Evolutionary conservation across 2,329 filamentous ascomycete species (phyloP).

Genomic region (Botrytis tulipae): DNA sequence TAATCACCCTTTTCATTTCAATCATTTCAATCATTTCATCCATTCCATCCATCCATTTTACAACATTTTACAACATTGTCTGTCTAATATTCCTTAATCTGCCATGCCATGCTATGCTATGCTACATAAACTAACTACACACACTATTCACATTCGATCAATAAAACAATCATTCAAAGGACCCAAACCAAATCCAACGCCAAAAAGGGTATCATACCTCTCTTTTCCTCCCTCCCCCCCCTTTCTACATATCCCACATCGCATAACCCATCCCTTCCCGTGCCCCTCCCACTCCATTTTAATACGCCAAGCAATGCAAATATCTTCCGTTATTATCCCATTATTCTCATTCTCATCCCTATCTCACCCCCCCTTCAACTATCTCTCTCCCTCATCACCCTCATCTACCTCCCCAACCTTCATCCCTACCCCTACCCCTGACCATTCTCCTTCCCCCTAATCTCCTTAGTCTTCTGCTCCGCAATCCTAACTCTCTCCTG

Average conservation of each 20-base stretch:
- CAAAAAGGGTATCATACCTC: slow-evolving; percentile 8
- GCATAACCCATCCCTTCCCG: neutral
- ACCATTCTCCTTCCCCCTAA: neutral
- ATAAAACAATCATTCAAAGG: too few species aligned
- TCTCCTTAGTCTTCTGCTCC: slow-evolving; percentile 3
- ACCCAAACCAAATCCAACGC: neutral
- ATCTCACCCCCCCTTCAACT: too few species aligned
- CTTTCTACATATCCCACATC: neutral
- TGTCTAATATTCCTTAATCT: neutral
- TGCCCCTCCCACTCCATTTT: neutral
- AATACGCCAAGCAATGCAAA: neutral
- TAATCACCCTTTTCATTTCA: too few species aligned
- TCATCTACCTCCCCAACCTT: too few species aligned
- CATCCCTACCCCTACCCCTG: neutral
- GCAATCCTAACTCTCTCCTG: slow-evolving; percentile 4
- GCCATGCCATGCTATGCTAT: neutral
- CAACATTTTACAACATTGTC: too few species aligned
- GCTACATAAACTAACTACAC: too few species aligned
- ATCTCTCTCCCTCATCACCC: too few species aligned
- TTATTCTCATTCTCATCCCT: too few species aligned
- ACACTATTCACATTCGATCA: too few species aligned
- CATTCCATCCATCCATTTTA: neutral
- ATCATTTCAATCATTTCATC: too few species aligned
- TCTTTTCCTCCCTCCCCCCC: neutral
- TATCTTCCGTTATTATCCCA: neutral